phyloP scores from a whole-genome alignment of 176 grass and related monocot species.

The Carex myosuroides region DNA sequence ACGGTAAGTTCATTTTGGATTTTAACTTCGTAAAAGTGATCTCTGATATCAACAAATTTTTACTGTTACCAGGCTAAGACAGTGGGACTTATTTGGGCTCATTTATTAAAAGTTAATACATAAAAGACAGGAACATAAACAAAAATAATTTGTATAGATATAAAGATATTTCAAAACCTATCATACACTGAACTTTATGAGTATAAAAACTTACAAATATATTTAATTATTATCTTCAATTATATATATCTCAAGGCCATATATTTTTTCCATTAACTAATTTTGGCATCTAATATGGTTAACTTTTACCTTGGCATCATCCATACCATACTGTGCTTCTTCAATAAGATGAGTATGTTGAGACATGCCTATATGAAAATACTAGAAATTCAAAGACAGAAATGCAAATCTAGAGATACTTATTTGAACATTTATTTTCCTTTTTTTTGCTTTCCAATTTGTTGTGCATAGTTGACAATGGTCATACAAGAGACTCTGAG shows the following conservation, averaged over 20 bases:
- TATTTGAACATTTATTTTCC: background rate
- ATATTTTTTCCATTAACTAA: background rate
- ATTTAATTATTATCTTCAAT: background rate
- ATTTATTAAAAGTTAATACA: background rate
- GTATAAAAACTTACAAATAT: background rate
- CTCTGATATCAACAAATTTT: background rate
- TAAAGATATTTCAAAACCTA: background rate
- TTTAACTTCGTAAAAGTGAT: background rate
- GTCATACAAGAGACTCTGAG: constrained; percentile 54
- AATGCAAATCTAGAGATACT: background rate
- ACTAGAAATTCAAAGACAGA: background rate
- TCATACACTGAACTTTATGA: background rate
- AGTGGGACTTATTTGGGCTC: background rate
- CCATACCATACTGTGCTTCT: background rate
- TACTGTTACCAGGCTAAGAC: background rate
- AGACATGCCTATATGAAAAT: background rate
- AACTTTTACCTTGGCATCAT: background rate
- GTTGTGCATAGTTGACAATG: constrained; percentile 40
- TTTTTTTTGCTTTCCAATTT: background rate
- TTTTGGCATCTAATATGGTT: background rate
- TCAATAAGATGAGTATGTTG: background rate
- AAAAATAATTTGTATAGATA: background rate
- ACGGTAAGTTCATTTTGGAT: constrained; percentile 21
- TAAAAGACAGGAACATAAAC: background rate
- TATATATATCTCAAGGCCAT: background rate